Evolutionary conservation across 2,329 filamentous ascomycete genomes (phyloP).

Genomic region (Tolypocladium capitatum): DNA sequence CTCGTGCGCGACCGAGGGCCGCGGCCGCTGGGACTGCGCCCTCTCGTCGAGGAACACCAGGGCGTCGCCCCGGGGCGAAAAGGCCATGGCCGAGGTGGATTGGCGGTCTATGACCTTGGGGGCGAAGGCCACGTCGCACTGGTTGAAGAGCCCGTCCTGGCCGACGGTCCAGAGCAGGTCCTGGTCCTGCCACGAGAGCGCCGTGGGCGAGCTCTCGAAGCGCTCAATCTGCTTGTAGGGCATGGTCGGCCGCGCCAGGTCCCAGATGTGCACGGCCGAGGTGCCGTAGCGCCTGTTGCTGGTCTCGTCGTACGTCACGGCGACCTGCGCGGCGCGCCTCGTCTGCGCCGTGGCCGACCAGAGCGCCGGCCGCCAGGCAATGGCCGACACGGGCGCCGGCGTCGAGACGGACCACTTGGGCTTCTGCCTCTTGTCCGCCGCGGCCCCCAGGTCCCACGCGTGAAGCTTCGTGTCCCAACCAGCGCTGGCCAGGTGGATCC

Average conservation of each 20-base stretch:
- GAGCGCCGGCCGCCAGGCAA: slow-evolving; percentile 50
- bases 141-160: slow-evolving; percentile 46
- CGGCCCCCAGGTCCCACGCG: slow-evolving; percentile 51
- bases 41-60: slow-evolving; percentile 51
- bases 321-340: slow-evolving; percentile 46
- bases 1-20: slow-evolving; percentile 23
- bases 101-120: slow-evolving; percentile 50
- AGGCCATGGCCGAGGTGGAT: slow-evolving; percentile 46
- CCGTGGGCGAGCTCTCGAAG: slow-evolving; percentile 43
- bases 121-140: slow-evolving; percentile 52
- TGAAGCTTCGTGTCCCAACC: slow-evolving; percentile 48
- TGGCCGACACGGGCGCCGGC: slow-evolving; percentile 43
- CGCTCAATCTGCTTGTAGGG: slow-evolving; percentile 53
- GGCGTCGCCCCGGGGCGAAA: slow-evolving; percentile 45
- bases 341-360: slow-evolving; percentile 53
- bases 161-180: slow-evolving; percentile 55
- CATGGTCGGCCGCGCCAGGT: slow-evolving; percentile 52
- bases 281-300: slow-evolving; percentile 40
- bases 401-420: slow-evolving; percentile 48
- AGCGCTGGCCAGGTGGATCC: slow-evolving; percentile 50
- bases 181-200: slow-evolving; percentile 49
- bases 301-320: slow-evolving; percentile 47
- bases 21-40: slow-evolving; percentile 27
- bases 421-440: slow-evolving; percentile 50
- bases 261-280: slow-evolving; percentile 51